Conservation (phyloP, 169 alveolate species). For the Cyclospora cayetanensis region DNA sequence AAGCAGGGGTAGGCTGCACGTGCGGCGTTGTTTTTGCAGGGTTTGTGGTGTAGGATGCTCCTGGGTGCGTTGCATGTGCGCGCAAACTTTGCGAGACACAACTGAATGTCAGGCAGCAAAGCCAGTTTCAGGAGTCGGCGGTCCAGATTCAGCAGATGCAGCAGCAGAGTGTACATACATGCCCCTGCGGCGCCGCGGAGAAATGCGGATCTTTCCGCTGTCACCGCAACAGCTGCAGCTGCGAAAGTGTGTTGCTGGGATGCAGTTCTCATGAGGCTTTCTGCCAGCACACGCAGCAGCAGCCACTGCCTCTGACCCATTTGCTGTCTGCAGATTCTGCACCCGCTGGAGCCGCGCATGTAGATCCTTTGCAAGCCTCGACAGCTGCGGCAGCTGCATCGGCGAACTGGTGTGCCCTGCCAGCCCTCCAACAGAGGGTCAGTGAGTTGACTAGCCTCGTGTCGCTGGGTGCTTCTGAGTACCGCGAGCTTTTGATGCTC, state of each 20-base stretch:
- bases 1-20: too few relatives aligned
- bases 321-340: background rate
- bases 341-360: background rate
- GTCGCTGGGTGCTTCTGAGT: conserved; percentile 54
- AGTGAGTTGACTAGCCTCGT: conserved; percentile 17
- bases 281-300: conserved; percentile 6
- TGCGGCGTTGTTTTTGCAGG: too few relatives aligned
- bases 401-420: background rate
- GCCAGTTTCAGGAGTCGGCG: background rate
- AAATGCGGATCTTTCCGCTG: background rate
- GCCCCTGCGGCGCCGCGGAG: background rate
- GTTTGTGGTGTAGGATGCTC: too few relatives aligned
- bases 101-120: too few relatives aligned
- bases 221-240: conserved; percentile 23
- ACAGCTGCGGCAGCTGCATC: background rate
- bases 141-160: conserved; percentile 10
- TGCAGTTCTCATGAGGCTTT: too few relatives aligned
- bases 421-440: conserved; percentile 38
- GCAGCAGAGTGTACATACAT: background rate
- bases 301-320: background rate
- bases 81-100: too few relatives aligned
- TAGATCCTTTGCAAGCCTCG: background rate
- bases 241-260: conserved; percentile 21
- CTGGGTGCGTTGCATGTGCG: too few relatives aligned
- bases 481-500: conserved; percentile 44